phyloP scores from a whole-genome alignment of 306 rosid species.

The Quercus ilex region DNA sequence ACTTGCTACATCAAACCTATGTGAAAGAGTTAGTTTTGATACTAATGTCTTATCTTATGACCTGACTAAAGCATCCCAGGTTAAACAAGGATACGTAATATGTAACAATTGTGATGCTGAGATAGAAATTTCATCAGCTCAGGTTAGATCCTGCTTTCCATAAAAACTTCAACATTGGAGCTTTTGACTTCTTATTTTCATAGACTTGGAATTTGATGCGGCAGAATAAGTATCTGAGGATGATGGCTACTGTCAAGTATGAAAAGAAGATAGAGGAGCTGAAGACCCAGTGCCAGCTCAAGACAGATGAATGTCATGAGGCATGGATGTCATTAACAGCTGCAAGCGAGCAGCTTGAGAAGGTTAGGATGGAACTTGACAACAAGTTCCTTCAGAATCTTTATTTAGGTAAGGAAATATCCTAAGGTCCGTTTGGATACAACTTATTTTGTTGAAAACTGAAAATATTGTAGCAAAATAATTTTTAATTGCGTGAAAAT shows the following conservation, averaged over 20 bases:
- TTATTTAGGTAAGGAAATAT: conserved; percentile 18
- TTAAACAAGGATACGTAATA: not conserved
- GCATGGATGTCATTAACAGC: conserved; percentile 30
- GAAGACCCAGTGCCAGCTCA: conserved; percentile 14
- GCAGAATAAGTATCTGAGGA: conserved; percentile 20
- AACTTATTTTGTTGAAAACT: no score
- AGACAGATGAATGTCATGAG: conserved; percentile 28
- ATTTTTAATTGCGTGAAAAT: no score
- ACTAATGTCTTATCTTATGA: conserved; percentile 6
- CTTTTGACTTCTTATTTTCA: not conserved
- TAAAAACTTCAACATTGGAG: not conserved
- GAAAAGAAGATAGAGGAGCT: conserved; percentile 30
- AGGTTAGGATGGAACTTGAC: conserved; percentile 26
- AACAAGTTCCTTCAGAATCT: conserved; percentile 18
- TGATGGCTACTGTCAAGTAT: conserved; percentile 15
- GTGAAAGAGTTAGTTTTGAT: not conserved
- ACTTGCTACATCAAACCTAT: conserved; percentile 3
- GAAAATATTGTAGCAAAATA: no score
- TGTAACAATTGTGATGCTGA: conserved; percentile 21
- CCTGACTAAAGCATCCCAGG: conserved; percentile 10
- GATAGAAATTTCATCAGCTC: conserved; percentile 19
- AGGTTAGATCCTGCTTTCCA: conserved; percentile 10
- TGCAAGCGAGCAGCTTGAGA: conserved; percentile 18
- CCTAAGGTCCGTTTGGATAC: no score
- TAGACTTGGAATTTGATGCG: not conserved